Evolutionary conservation across 2,329 filamentous ascomycete species (phyloP), one percentile per base, ranked within the genome.

Genomic region (Chlorencoelia australis): DNA sequence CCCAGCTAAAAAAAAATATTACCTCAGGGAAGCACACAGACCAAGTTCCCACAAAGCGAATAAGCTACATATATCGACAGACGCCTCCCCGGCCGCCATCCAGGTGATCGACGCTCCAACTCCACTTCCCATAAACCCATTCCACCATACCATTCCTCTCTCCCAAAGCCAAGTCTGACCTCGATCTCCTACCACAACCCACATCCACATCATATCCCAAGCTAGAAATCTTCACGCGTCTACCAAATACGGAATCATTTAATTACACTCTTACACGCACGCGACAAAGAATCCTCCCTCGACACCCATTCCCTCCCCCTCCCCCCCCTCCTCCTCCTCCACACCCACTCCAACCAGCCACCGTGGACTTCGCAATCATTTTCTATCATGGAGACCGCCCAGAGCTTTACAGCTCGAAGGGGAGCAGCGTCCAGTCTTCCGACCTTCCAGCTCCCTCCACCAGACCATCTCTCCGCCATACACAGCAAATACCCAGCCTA

Each of bases 381-480:
- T 45, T 49, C 37, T 37, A 30, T 17, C 14, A 69, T 79, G 64
- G 68, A 68, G 59, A 65, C 68, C 52, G 68, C 72, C 50, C 67
- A 71, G 55, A 81, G 79, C 63, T 77, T 87, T 57, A 74, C 78
- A 49, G 70, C 78, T 58, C 73, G 82, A 53, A 74, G 81, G 59
- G 73, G 77, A 54, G 79, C 79, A 53, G 75, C 80, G 44, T 74
- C 73, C 40, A 71, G 72, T 50, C 69, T 87, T 44, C 79, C 80
- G 40, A 71, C 63, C 48, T 83, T 84, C 55, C 75, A 82, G 53
- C 71, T 85, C 33, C 74, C 75, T 46, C 75, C 79, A 36, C 75
- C 76, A 48, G 68, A 72, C 33, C 49, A 48, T 63, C 44, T 71
- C 52, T 60, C 58, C 52, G 58, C 57, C 62, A 59, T 59, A 59